Base-by-base conservation (phyloP, 106 monocot genomes). In the Dactylorhiza incarnata region DNA sequence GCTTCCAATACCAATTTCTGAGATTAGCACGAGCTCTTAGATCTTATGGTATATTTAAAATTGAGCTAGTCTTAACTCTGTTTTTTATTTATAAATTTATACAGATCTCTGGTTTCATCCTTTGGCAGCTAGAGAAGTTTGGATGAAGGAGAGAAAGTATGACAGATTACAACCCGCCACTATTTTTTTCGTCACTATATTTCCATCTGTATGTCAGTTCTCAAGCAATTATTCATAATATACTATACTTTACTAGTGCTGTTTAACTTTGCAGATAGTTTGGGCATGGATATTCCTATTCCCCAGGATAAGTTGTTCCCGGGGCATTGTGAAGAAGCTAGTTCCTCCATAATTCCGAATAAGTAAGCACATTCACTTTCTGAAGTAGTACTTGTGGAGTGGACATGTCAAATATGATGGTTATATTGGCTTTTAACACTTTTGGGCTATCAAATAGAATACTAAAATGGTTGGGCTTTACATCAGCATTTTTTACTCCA, bases 291-390 rank as follows among this genome's bases (percentile, higher is more conserved):
- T 68, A 65, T 74, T 74, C 65, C 74, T 48, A 61, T 80, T 22
- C 80, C 66, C 44, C 26, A 66, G 66, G 74, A 80, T 52, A 80
- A 80, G 80, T 15, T 80, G 6, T 23, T 54, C 9, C 20, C 71
- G 78, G 43, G 78, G 48, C 37, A 17, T 45, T 12, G 22, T 9
- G 45, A 23, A 4, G 68, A 71, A 72, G n/a, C 46, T 45, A 56
- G 16, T 10, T 26, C 65, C 22, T 49, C 63, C 47, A 16, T 46
- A 26, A 44, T 25, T 47, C 23, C 11, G 5, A 74, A 44, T n/a
- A 75, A 75, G 53, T 54, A 43, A 43, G 58, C 19, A 44, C 12
- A 54, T 26, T 54, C 8, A 58, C 26, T 17, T 48, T 24, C 11
- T 66, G 61, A 19, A 49, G 50, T 15, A n/a, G 48, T 65, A 9